phyloP scores from a whole-genome alignment of 2,329 filamentous ascomycete species.

The Penicillium sp. region DNA sequence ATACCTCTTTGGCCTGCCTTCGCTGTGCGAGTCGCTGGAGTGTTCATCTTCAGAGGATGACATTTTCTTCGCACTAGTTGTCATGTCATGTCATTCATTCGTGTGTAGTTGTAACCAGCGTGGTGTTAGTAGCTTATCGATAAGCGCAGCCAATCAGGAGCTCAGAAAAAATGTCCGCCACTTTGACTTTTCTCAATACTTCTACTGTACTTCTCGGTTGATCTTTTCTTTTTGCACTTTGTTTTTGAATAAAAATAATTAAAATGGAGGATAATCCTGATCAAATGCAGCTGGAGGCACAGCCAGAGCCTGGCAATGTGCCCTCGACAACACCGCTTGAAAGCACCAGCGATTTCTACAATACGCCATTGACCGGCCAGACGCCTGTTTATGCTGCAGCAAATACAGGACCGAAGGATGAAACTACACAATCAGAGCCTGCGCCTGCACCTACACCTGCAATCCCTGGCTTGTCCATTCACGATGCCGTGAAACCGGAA shows the following conservation, averaged over 20 bases:
- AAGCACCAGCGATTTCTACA: conserved; percentile 42
- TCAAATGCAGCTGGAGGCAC: conserved; percentile 5
- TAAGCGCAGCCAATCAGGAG: conserved; percentile 13
- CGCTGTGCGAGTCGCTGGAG: conserved; percentile 12
- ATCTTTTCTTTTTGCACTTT: not conserved
- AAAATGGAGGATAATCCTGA: conserved; percentile 27
- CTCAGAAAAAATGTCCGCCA: not conserved
- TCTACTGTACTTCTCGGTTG: not conserved
- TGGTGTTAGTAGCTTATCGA: conserved; percentile 16
- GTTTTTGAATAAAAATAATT: conserved; percentile 1
- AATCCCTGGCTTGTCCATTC: conserved; percentile 37
- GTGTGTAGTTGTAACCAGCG: not conserved
- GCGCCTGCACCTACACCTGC: conserved; percentile 19
- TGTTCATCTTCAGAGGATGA: conserved; percentile 15
- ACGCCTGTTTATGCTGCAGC: conserved; percentile 22
- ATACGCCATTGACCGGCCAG: conserved; percentile 31
- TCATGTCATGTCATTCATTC: not conserved
- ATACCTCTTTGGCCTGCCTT: conserved; percentile 11
- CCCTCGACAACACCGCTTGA: conserved; percentile 28
- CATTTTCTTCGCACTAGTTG: conserved; percentile 3
- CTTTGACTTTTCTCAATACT: not conserved
- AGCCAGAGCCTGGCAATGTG: conserved; percentile 12
- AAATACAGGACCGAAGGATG: conserved; percentile 12
- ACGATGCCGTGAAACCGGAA: not conserved
- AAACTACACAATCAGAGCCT: not conserved